Percentiles rank a stretch among this genome's conserved stretches.
phyloP scores from a whole-genome alignment of 2,329 filamentous ascomycete genomes.

The Arachnomyces sp. region DNA sequence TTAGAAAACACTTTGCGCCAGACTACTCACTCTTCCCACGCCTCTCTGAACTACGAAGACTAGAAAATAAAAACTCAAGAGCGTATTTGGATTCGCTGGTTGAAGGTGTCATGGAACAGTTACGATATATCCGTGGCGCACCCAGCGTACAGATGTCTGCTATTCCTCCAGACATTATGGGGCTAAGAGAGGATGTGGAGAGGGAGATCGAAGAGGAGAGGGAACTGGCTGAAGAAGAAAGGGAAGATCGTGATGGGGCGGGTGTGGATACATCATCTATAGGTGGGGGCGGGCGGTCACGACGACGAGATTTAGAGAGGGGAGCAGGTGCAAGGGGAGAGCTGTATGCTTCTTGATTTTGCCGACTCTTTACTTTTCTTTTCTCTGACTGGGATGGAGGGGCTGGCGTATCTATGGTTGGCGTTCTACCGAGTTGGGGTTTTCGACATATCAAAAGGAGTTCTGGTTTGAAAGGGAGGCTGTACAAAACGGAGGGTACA shows the following conservation, averaged over 20 bases:
- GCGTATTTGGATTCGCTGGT: constrained; percentile 70
- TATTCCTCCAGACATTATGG: constrained; percentile 68
- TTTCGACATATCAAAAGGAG: no score
- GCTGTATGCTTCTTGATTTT: constrained; percentile 24
- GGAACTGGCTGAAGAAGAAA: constrained; percentile 29
- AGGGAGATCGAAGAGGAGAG: constrained; percentile 39
- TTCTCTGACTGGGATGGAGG: constrained; percentile 10
- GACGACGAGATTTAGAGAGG: constrained; percentile 28
- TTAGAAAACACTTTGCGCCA: constrained; percentile 79
- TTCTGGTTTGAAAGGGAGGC: no score
- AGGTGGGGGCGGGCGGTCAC: constrained; percentile 9
- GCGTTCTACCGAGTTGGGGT: no score
- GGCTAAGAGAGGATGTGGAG: constrained; percentile 41
- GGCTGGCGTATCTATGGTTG: no score
- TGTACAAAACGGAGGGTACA: no score
- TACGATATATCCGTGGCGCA: constrained; percentile 74
- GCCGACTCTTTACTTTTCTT: background rate
- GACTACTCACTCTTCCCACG: constrained; percentile 83
- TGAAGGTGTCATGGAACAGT: constrained; percentile 70
- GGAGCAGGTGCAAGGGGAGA: constrained; percentile 26
- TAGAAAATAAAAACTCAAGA: constrained; percentile 69
- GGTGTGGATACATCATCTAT: constrained; percentile 8
- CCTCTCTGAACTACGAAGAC: constrained; percentile 60
- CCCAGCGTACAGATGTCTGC: constrained; percentile 79
- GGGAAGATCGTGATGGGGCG: constrained; percentile 29